Evolutionary conservation across 768 basidiomycete genomes (phyloP).

Genomic region (Naganishia vaughanmartiniae): DNA sequence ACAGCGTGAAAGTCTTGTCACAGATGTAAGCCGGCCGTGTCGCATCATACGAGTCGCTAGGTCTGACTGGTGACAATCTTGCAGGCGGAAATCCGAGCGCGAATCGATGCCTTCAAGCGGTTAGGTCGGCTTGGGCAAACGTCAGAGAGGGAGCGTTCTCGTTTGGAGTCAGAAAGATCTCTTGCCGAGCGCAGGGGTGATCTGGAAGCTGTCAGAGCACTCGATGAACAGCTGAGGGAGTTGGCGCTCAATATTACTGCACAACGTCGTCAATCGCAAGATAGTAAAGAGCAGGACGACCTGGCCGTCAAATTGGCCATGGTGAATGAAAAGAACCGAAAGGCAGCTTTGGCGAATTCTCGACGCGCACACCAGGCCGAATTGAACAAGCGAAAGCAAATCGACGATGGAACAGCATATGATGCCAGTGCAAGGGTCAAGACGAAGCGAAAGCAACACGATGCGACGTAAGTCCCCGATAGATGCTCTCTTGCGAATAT

Average conservation of each 20-base stretch:
- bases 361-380: conserved; percentile 44
- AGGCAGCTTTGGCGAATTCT: conserved; percentile 67
- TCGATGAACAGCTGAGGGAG: conserved; percentile 66
- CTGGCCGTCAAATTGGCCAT: conserved; percentile 59
- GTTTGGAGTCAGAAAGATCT: conserved; percentile 68
- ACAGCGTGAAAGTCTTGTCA: conserved; percentile 63
- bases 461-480: conserved; percentile 11
- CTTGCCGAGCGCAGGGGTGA: conserved; percentile 76
- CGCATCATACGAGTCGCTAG: not conserved
- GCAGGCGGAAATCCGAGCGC: conserved; percentile 80
- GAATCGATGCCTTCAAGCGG: conserved; percentile 59
- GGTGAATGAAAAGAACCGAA: conserved; percentile 87
- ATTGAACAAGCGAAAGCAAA: conserved; percentile 67
- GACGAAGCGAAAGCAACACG: conserved; percentile 58
- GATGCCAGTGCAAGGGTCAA: conserved; percentile 63
- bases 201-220: conserved; percentile 59
- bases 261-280: conserved; percentile 36
- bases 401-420: conserved; percentile 58
- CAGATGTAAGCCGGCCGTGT: conserved; percentile 64
- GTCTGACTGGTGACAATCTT: conserved; percentile 29
- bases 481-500: no score
- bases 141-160: conserved; percentile 53
- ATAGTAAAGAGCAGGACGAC: conserved; percentile 36
- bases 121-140: conserved; percentile 37
- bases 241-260: conserved; percentile 49